A percentile compares a stretch with the other conserved stretches of the same genome.
Conservation (phyloP, 129 eudicot species). For the Flaveria linearis region DNA sequence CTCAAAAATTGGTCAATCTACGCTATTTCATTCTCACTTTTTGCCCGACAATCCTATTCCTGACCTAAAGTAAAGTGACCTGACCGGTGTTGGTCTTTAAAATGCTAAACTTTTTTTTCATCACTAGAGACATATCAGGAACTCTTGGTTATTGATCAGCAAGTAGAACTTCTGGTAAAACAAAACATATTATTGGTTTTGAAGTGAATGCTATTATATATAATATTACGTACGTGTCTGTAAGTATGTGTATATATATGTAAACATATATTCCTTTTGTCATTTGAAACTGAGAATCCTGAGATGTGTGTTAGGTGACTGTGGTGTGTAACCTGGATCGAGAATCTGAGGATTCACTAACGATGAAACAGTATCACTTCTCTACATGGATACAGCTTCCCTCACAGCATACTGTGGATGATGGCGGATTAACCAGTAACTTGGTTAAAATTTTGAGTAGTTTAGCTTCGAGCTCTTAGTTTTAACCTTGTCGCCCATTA, state of each 20-base stretch:
- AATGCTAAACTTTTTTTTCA: background rate
- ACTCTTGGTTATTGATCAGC: background rate
- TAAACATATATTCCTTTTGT: background rate
- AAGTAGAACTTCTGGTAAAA: background rate
- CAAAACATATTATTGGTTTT: too few relatives aligned
- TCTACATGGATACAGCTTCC: background rate
- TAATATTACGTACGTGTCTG: background rate
- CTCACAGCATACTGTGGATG: conserved; percentile 14
- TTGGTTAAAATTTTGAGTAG: background rate
- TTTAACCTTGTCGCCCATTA: background rate
- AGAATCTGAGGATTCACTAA: conserved; percentile 12
- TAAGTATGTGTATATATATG: background rate
- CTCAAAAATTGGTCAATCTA: background rate
- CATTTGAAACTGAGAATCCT: background rate
- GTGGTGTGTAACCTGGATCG: background rate
- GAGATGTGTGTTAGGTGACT: conserved; percentile 23
- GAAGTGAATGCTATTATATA: too few relatives aligned
- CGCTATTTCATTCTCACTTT: background rate
- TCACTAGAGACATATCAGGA: background rate
- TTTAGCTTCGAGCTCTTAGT: background rate
- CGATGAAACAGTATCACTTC: conserved; percentile 28
- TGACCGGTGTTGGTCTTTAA: background rate
- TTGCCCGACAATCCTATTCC: background rate
- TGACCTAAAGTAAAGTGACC: background rate
- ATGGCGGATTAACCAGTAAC: background rate